These are phyloP conservation scores for Cnidoscolus chayamansa DNA, from an alignment of 441 rosid genomes.

Conservation along the genomic window DNA sequence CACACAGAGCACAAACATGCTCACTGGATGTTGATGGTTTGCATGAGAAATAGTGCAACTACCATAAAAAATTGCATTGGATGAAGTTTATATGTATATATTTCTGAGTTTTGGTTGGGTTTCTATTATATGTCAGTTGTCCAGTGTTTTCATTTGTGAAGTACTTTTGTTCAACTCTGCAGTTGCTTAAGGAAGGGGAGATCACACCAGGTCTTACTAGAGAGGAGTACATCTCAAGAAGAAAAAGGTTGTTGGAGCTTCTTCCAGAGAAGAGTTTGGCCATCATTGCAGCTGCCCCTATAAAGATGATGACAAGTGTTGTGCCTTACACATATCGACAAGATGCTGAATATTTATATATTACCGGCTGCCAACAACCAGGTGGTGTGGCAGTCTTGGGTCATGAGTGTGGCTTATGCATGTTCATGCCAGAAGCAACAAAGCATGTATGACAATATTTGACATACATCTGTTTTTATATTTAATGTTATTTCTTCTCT, in stretches of 20 bases:
- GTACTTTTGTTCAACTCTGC: slow-evolving; percentile 18
- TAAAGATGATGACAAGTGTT: slow-evolving; percentile 96
- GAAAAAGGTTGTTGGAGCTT: slow-evolving; percentile 66
- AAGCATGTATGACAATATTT: slow-evolving; percentile 49
- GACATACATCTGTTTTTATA: not conserved
- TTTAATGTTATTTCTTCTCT: slow-evolving; percentile 4
- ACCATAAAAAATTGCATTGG: not conserved
- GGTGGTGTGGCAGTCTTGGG: slow-evolving; percentile 89
- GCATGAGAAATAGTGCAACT: not conserved
- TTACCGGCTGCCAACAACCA: slow-evolving; percentile 96
- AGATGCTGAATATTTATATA: slow-evolving; percentile 79
- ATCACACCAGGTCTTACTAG: slow-evolving; percentile 77
- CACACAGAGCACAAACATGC: not conserved
- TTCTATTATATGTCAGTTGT: too few species aligned
- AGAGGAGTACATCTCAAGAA: slow-evolving; percentile 75
- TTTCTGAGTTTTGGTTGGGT: not conserved
- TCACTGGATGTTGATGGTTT: not conserved
- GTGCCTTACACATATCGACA: slow-evolving; percentile 90
- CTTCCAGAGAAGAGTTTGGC: slow-evolving; percentile 81
- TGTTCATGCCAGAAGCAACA: slow-evolving; percentile 96
- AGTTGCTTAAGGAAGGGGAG: slow-evolving; percentile 88
- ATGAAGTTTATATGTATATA: too few species aligned
- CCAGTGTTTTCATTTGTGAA: not conserved
- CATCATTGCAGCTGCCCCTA: slow-evolving; percentile 76
- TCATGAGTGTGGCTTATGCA: slow-evolving; percentile 73